phyloP scores from a whole-genome alignment of 768 basidiomycete genomes.

The Coprinellus aureogranulatus region DNA sequence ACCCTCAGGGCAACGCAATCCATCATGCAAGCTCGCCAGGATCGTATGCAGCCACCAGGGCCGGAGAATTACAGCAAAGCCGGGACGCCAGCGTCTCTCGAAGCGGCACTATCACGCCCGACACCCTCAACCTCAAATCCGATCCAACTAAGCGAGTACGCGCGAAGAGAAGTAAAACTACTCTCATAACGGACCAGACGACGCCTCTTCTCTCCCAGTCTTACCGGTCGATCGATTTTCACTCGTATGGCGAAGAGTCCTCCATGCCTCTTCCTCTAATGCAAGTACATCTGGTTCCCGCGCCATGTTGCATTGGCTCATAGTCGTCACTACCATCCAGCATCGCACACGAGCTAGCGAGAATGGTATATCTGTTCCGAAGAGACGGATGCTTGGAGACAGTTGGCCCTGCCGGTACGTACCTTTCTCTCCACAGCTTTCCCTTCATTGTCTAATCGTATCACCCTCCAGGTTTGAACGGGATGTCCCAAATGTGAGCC shows the following conservation, averaged over 20 bases:
- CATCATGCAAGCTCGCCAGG: constrained; percentile 22
- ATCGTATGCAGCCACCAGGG: constrained; percentile 44
- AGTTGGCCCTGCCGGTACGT: constrained; percentile 81
- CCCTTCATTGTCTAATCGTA: too few species aligned
- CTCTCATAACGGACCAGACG: constrained; percentile 35
- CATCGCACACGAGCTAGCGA: constrained; percentile 78
- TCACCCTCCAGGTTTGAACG: constrained; percentile 72
- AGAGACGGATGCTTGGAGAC: constrained; percentile 82
- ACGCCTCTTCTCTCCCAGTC: constrained; percentile 64
- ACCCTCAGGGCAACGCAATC: constrained; percentile 41
- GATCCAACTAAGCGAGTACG: constrained; percentile 69
- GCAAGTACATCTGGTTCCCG: constrained; percentile 34
- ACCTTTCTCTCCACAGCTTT: too few species aligned
- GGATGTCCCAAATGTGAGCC: constrained; percentile 65
- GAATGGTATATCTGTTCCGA: constrained; percentile 69
- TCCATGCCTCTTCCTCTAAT: constrained; percentile 81
- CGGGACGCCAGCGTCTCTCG: constrained; percentile 22
- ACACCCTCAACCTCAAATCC: constrained; percentile 23
- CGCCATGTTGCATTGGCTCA: neutral
- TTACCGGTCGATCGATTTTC: constrained; percentile 59
- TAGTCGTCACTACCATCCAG: constrained; percentile 30
- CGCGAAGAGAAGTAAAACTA: constrained; percentile 68
- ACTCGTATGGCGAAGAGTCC: constrained; percentile 52
- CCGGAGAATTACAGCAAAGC: constrained; percentile 15
- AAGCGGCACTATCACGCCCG: constrained; percentile 38